phyloP scores from a whole-genome alignment of 169 alveolate species.

The Plasmodium yoelii region DNA sequence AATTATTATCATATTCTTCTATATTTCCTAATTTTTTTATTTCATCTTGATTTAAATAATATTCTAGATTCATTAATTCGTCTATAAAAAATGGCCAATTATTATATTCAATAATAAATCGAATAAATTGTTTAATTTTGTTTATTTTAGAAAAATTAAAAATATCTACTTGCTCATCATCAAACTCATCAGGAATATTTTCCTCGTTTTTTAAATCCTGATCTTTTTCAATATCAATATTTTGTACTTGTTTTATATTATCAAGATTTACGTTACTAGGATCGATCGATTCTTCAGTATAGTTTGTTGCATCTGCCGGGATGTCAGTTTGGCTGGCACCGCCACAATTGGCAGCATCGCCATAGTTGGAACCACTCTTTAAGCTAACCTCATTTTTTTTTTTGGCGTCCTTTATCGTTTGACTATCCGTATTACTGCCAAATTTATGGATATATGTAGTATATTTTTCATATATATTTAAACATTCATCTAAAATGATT shows the following conservation, averaged over 20 bases:
- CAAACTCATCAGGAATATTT: background rate
- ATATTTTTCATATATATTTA: slow-evolving; percentile 60
- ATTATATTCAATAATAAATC: slow-evolving; percentile 61
- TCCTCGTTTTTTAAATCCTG: background rate
- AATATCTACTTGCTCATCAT: slow-evolving; percentile 71
- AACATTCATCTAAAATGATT: slow-evolving; percentile 56
- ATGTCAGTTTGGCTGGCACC: too few species aligned
- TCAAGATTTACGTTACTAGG: background rate
- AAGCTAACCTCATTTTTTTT: background rate
- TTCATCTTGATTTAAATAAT: slow-evolving; percentile 30
- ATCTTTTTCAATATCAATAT: background rate
- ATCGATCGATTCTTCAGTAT: slow-evolving; percentile 22
- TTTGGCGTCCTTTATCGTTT: slow-evolving; percentile 35
- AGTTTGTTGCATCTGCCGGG: slow-evolving; percentile 5
- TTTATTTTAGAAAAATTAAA: slow-evolving; percentile 44
- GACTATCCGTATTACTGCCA: slow-evolving; percentile 41
- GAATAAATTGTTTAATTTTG: slow-evolving; percentile 53
- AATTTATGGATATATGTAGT: slow-evolving; percentile 69
- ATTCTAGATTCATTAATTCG: slow-evolving; percentile 32
- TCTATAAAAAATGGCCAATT: slow-evolving; percentile 75
- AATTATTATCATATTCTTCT: slow-evolving; percentile 10
- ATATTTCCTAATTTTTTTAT: background rate
- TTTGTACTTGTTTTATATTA: slow-evolving; percentile 24
- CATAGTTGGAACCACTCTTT: background rate
- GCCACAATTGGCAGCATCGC: too few species aligned